These are phyloP conservation scores for Mycena metata DNA, from an alignment of 768 basidiomycete genomes.

Conservation along the genomic window DNA sequence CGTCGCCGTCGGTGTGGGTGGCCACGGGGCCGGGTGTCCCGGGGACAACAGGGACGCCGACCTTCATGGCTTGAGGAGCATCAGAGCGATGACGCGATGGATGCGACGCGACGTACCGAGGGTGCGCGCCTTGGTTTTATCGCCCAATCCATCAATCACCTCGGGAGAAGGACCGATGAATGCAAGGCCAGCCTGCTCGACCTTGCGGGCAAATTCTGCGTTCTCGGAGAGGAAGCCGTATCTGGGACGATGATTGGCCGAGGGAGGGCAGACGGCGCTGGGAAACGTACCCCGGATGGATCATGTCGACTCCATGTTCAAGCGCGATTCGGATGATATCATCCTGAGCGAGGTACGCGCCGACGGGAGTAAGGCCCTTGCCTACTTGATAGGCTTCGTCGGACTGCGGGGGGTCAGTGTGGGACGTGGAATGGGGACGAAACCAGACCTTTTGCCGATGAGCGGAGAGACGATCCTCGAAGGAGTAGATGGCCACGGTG, in stretches of 20 bases:
- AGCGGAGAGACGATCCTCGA: slow-evolving; percentile 95
- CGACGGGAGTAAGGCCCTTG: slow-evolving; percentile 95
- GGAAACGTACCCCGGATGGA: slow-evolving; percentile 89
- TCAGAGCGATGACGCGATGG: slow-evolving; percentile 23
- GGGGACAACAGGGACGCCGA: slow-evolving; percentile 96
- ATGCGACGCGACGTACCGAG: slow-evolving; percentile 67
- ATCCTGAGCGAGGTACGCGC: slow-evolving; percentile 96
- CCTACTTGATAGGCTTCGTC: slow-evolving; percentile 99
- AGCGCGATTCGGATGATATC: slow-evolving; percentile 97
- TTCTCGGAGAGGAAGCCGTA: slow-evolving; percentile 99
- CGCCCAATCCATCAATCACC: slow-evolving; percentile 96
- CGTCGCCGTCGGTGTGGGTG: slow-evolving; percentile 80
- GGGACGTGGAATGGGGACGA: neutral
- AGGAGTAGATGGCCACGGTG: slow-evolving; percentile 98
- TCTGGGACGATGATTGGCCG: slow-evolving; percentile 54
- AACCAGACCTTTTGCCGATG: slow-evolving; percentile 92
- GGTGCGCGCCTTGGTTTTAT: slow-evolving; percentile 97
- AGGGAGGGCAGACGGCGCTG: neutral
- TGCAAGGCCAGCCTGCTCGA: slow-evolving; percentile 96
- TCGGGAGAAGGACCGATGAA: slow-evolving; percentile 97
- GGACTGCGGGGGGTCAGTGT: slow-evolving; percentile 64
- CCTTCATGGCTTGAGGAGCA: slow-evolving; percentile 76
- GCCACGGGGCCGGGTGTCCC: slow-evolving; percentile 97
- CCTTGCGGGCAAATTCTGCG: slow-evolving; percentile 96
- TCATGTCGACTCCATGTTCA: slow-evolving; percentile 99